Base-by-base conservation (phyloP, 306 rosid genomes). In the Inga laurina region DNA sequence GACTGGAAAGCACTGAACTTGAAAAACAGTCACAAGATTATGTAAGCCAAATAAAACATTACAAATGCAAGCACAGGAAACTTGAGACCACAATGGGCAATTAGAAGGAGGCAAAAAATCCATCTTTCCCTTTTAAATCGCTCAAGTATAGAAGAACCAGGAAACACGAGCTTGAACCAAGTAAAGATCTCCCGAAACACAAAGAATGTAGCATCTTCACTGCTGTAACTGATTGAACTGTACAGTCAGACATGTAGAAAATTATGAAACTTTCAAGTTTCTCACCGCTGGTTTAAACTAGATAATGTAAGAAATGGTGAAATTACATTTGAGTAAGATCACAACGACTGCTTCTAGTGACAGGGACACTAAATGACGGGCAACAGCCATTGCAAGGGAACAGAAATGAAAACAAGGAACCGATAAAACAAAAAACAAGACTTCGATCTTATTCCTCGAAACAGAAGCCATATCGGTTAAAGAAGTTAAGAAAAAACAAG, bases 401-500 rank as follows among this genome's bases (percentile, higher is more conserved):
- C 76, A 44, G 62, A 64, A 7, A 59, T 30, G 41, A 54, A 41
- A 74, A 69, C 71, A 30, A 13, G 13, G 8, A 81, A 39, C 41
- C 34, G 70, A 78, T 48, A 75, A 79, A 44, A 80, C 46, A 16
- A 18, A 52, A 78, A 75, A 65, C 24, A 48, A 77, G 81, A 66
- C 75, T 54, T 59, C 6, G 69, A 45, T 52, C 22, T 52, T 30
- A 5, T 43, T 46, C 44, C 54, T 1, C 14, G 18, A 72, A 46
- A 30, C 37, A 61, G 79, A 86, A 35, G 4, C 24, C 59, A 35
- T 48, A 37, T 43, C 12, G 32, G 52, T 46, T 59, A 12, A 67
- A 80, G 24, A 35, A 39, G 18, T 2, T 1, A 52, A 52, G 27
- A 37, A 74, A 69, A 21, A 21, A 22, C 3, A 10, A 19, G 34